Evolutionary conservation across 805 yeast species (phyloP), one percentile per base, ranked within the genome.

Genomic region (Candida awuae): DNA sequence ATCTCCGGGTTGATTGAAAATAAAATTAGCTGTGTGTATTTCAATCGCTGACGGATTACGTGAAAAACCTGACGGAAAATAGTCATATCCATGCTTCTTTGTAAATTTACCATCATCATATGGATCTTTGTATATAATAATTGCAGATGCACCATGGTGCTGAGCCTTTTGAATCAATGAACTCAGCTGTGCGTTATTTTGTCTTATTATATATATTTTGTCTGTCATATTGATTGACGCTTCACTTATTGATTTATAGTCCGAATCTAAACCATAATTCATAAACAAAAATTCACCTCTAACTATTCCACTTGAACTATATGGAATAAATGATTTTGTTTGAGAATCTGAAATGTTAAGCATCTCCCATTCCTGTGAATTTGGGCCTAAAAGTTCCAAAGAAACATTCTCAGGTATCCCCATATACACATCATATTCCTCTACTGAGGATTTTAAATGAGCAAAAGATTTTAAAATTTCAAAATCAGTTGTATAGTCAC

Each of bases 1-100:
- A 53, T 81, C 90, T 10, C 88, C 88, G 0, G 87, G 85, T 36
- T 67, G 66, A 23, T 72, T 73, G 3, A 76, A 70, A 40, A 77
- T 64, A 44, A 65, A 75, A 43, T 68, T 75, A 1, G 73, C 78
- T 8, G 83, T 69, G 3, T 77, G 81, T 52, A 84, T 66, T 50
- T 77, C 77, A 20, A 81, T 72, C 8, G 78, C 65, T 37, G 70
- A 62, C 27, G 76, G 75, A 46, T 74, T 77, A 49, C 85, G 67
- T 2, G 85, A 83, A 3, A 77, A 76, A 0, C 87, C 87, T 4
- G 66, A 43, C 0, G 88, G 87, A 49, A 72, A 80, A 37, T 70
- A 63, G 44, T 66, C 54, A 51, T 59, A 76, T 0, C 84, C 84
- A 49, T 79, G 69, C 2, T 62, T 65, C 1, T 63, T 66, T 0